A percentile compares a stretch with the other conserved stretches of the same genome.
Conservation (phyloP, 495 filamentous ascomycete species). For the Xylaria grammica region DNA sequence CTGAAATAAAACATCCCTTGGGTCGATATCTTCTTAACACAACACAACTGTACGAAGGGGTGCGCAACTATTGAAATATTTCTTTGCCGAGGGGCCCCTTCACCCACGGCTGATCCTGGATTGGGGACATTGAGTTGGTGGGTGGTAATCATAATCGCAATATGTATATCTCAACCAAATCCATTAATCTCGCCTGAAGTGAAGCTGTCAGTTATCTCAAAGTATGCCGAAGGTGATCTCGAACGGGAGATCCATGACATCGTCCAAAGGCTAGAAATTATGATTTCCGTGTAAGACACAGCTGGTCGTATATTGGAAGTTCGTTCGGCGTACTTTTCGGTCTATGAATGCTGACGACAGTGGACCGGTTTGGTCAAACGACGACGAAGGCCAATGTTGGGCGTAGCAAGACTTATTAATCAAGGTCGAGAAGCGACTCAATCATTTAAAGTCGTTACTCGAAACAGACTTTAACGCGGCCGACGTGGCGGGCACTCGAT, state of each 20-base stretch:
- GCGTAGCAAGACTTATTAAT: constrained; percentile 12
- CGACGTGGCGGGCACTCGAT: neutral
- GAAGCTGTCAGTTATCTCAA: too few relatives aligned
- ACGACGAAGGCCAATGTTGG: neutral
- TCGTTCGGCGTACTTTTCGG: constrained; percentile 54
- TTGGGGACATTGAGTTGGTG: constrained; percentile 66
- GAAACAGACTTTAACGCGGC: constrained; percentile 17
- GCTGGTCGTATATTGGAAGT: constrained; percentile 57
- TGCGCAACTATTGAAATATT: constrained; percentile 51
- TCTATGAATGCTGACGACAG: neutral
- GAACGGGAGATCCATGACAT: constrained; percentile 64
- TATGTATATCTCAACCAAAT: neutral
- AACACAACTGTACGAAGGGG: constrained; percentile 32
- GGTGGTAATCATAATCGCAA: neutral
- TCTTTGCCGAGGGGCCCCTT: constrained; percentile 60
- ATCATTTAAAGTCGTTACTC: constrained; percentile 22
- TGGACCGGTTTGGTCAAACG: neutral
- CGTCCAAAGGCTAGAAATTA: constrained; percentile 67
- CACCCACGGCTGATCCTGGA: constrained; percentile 70
- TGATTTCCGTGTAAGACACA: constrained; percentile 59
- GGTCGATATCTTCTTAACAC: constrained; percentile 29
- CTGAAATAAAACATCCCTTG: constrained; percentile 4
- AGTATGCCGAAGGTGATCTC: constrained; percentile 1
- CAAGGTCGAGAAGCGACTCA: constrained; percentile 16
- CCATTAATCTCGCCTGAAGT: neutral